A percentile compares a stretch with the other conserved stretches of the same genome.
phyloP scores from a whole-genome alignment of 495 filamentous ascomycete genomes.

The Penicillium arizonense region DNA sequence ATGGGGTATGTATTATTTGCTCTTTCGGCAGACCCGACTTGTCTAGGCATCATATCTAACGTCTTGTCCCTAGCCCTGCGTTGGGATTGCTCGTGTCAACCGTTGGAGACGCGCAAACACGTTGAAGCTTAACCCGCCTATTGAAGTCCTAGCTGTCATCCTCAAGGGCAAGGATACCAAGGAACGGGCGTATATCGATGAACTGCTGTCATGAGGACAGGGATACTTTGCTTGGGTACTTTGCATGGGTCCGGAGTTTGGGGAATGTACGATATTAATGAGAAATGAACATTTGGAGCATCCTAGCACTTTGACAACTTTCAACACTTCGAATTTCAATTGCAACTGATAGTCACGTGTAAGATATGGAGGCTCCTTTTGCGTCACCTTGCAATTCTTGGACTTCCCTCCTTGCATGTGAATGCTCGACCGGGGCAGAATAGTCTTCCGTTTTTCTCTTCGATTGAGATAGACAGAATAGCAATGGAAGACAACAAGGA shows the following conservation, averaged over 20 bases:
- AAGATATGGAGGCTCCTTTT: no score
- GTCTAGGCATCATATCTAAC: slow-evolving; percentile 13
- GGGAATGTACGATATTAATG: neutral
- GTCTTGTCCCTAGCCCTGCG: slow-evolving; percentile 64
- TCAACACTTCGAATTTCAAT: no score
- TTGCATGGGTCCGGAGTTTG: slow-evolving; percentile 2
- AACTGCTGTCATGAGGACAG: slow-evolving; percentile 56
- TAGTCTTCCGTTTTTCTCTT: no score
- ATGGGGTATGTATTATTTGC: slow-evolving; percentile 65
- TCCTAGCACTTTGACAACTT: neutral
- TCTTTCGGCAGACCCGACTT: neutral
- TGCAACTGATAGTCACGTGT: no score
- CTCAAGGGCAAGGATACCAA: slow-evolving; percentile 59
- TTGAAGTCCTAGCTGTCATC: slow-evolving; percentile 88
- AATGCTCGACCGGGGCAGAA: no score
- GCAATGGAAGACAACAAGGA: no score
- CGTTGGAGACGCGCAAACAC: slow-evolving; percentile 85
- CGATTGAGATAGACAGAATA: no score
- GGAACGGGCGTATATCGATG: slow-evolving; percentile 76
- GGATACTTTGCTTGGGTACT: neutral
- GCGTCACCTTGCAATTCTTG: no score
- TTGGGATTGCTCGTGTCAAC: slow-evolving; percentile 76
- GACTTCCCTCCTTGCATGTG: no score
- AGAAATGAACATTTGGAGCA: neutral
- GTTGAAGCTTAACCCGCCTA: slow-evolving; percentile 77